Evolutionary conservation across 2,329 filamentous ascomycete species (phyloP), one percentile per base, ranked within the genome.

Genomic region (Sphaceloma murrayae): DNA sequence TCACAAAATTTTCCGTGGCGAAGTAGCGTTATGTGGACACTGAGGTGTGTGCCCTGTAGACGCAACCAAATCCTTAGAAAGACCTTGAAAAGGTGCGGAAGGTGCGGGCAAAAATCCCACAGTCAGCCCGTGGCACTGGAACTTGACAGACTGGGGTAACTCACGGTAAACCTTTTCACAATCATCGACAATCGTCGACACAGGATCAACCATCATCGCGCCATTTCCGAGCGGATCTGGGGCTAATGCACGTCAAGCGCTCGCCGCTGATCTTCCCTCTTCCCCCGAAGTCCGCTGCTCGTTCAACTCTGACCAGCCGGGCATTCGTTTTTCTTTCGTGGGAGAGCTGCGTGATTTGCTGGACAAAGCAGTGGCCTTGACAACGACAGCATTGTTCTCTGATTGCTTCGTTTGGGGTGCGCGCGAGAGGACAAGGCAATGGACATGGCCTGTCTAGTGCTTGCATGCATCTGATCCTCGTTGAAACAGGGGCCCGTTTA

Each of bases 241-340:
- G 24, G 36, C 36, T 40, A 40, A 40, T 40, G 36, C 36, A 40
- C 36, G 36, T 40, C 36, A 40, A 40, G 36, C 36, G 36, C 34
- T 19, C 24, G 7, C 24, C 24, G 24, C 24, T 11, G 11, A 27
- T 27, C 24, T 11, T 11, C 24, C 24, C 11, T 7, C 24, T 27
- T 40, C 24, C 24, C 33, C 36, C 36, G 22, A 29, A 40, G 24
- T 27, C 36, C 36, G 22, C 9, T 30, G 22, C n/a, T 40, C 16
- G 10, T n/a, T 11, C 24, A 40, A 29, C 36, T 26, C 36, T 40
- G 36, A 40, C 13, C 27, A 22, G 22, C 26, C 22, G 22, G 36
- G n/a, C 36, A 5, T 26, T 29, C 16, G 22, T 29, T 30, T 9
- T 22, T 9, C 24, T 16, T n/a, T n/a, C n/a, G n/a, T n/a, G n/a